Evolutionary conservation across 2,329 filamentous ascomycete genomes (phyloP).

Genomic region (Metarhizium album): DNA sequence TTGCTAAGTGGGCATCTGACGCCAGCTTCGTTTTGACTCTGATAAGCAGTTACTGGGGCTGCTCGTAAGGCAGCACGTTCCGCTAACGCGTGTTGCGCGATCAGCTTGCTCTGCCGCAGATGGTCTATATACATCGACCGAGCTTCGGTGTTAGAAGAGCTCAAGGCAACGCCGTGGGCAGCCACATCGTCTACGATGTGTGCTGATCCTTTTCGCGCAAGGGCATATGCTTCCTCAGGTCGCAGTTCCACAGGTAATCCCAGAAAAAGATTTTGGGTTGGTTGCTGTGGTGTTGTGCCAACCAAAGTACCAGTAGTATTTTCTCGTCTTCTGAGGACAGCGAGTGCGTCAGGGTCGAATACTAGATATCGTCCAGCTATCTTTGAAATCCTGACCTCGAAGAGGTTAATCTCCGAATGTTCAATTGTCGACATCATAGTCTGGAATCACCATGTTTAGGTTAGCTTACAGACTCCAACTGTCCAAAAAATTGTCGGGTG

Average conservation of each 20-base stretch:
- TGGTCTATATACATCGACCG: constrained; percentile 54
- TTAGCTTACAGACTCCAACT: not conserved
- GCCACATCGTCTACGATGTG: constrained; percentile 71
- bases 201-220: constrained; percentile 67
- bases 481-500: too few relatives aligned
- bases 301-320: constrained; percentile 79
- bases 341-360: constrained; percentile 75
- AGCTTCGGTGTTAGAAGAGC: constrained; percentile 43
- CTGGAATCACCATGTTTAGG: not conserved
- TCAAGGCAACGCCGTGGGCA: constrained; percentile 56
- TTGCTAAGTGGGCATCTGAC: not conserved
- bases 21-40: not conserved
- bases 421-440: not conserved
- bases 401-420: not conserved
- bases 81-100: constrained; percentile 28
- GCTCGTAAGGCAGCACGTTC: constrained; percentile 28
- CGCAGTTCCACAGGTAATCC: constrained; percentile 82
- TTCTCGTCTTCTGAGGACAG: constrained; percentile 66
- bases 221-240: constrained; percentile 74
- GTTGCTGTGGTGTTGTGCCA: constrained; percentile 81
- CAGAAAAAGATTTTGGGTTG: constrained; percentile 89
- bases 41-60: constrained; percentile 17
- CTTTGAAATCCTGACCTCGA: constrained; percentile 65
- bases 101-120: constrained; percentile 33
- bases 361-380: constrained; percentile 76